A percentile compares a stretch with the other conserved stretches of the same genome.
phyloP scores from a whole-genome alignment of 225 moss, liverwort and hornwort species.

The Anthoceros angustus region DNA sequence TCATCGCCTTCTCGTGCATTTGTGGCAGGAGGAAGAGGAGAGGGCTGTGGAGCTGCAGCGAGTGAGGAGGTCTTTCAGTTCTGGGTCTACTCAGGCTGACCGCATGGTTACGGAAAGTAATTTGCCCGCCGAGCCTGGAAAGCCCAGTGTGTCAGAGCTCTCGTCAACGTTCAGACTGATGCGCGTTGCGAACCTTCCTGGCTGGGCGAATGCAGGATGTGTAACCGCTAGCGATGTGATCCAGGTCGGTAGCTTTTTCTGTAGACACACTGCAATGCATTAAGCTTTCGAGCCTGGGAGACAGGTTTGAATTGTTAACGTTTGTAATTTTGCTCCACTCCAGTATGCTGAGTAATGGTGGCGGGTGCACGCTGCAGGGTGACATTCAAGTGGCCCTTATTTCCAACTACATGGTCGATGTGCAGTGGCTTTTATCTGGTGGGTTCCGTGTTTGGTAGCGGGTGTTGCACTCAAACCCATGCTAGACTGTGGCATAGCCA shows the following conservation, averaged over 20 bases:
- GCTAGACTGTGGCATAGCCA: neutral
- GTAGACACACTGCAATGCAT: neutral
- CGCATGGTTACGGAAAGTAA: constrained; percentile 9
- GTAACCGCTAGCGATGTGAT: neutral
- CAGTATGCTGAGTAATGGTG: neutral
- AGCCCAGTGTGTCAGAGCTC: neutral
- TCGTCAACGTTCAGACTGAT: neutral
- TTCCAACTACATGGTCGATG: constrained; percentile 96
- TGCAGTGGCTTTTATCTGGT: constrained; percentile 75
- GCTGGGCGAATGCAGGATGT: neutral
- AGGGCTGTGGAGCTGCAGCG: constrained; percentile 16
- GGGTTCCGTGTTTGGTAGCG: constrained; percentile 10
- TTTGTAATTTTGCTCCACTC: neutral
- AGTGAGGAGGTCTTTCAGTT: constrained; percentile 13
- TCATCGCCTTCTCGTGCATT: neutral
- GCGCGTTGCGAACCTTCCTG: constrained; percentile 3
- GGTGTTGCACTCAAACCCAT: neutral
- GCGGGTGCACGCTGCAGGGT: constrained; percentile 23
- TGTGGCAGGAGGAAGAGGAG: constrained; percentile 14
- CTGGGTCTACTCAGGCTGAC: constrained; percentile 11
- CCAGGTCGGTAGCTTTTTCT: neutral
- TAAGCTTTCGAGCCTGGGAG: neutral
- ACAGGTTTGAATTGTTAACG: neutral
- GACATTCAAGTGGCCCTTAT: constrained; percentile 62
- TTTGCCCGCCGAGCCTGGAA: neutral